phyloP scores from a whole-genome alignment of 208 protist species.

The Porcisia hertigi region DNA sequence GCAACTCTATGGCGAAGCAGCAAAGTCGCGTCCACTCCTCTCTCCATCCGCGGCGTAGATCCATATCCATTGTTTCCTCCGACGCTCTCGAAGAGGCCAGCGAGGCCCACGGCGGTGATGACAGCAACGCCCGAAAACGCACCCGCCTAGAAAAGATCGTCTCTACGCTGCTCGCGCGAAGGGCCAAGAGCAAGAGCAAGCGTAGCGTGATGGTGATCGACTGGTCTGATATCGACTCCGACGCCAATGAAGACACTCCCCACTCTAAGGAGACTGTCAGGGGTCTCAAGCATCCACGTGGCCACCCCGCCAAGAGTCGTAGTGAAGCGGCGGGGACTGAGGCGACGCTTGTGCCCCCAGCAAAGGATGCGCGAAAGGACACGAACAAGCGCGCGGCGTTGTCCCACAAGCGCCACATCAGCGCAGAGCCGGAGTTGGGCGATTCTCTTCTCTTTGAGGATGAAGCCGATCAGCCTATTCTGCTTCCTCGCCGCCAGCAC shows the following conservation, averaged over 20 bases:
- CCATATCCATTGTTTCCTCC: constrained; percentile 52
- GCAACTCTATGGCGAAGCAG: constrained; percentile 26
- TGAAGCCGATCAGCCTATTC: constrained; percentile 70
- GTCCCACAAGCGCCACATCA: constrained; percentile 31
- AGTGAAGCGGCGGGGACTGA: constrained; percentile 13
- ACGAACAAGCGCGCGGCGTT: constrained; percentile 21
- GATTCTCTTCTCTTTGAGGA: constrained; percentile 64
- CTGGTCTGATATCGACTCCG: constrained; percentile 67
- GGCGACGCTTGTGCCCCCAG: constrained; percentile 16
- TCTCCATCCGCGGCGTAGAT: constrained; percentile 25
- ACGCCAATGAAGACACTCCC: constrained; percentile 18
- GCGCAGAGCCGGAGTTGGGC: constrained; percentile 46
- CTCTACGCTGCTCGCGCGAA: constrained; percentile 50
- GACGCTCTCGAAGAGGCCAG: constrained; percentile 27
- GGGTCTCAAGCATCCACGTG: constrained; percentile 20
- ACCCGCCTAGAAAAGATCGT: constrained; percentile 73
- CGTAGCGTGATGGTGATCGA: constrained; percentile 86
- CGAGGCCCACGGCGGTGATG: constrained; percentile 23
- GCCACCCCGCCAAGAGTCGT: constrained; percentile 24
- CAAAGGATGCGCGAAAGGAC: constrained; percentile 9
- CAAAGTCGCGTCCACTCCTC: constrained; percentile 15
- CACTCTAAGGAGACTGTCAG: constrained; percentile 13
- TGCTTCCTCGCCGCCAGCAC: constrained; percentile 58
- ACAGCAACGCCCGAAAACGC: constrained; percentile 37
- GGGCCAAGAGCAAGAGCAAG: constrained; percentile 67